phyloP scores from a whole-genome alignment of 805 yeast genomes.

The Metschnikowia drakensbergensis region DNA sequence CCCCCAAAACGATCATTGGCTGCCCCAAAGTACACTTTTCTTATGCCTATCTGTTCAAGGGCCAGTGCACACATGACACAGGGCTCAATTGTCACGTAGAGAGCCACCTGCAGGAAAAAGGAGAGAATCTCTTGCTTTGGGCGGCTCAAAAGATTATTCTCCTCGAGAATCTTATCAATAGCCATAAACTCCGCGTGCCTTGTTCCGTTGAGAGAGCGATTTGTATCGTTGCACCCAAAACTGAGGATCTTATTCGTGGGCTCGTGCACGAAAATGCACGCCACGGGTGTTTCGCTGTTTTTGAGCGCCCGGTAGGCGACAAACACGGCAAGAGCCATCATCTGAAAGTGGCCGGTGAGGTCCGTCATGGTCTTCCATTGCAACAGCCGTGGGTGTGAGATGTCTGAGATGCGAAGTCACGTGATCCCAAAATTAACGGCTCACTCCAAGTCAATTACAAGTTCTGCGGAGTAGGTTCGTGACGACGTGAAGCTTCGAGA shows the following conservation, averaged over 20 bases:
- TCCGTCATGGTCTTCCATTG: conserved; percentile 5
- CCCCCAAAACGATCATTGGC: conserved; percentile 97
- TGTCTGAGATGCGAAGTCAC: conserved; percentile 5
- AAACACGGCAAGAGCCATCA: conserved; percentile 50
- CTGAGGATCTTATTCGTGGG: conserved; percentile 51
- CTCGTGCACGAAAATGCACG: conserved; percentile 56
- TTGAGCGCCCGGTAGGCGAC: conserved; percentile 63
- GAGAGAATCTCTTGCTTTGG: conserved; percentile 18
- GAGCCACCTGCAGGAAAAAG: conserved; percentile 52
- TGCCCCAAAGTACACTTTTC: conserved; percentile 81
- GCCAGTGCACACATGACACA: conserved; percentile 98
- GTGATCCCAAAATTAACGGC: not conserved
- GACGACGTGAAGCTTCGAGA: not conserved
- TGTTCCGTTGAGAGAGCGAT: conserved; percentile 78
- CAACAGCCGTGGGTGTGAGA: not conserved
- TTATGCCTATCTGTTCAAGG: conserved; percentile 71
- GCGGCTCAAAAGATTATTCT: conserved; percentile 7
- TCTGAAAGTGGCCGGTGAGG: conserved; percentile 24
- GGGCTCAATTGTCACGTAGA: conserved; percentile 96
- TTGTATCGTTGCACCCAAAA: conserved; percentile 82
- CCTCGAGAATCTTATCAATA: conserved; percentile 40
- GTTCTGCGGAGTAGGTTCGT: not conserved
- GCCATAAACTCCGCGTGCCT: conserved; percentile 92
- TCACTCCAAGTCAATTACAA: no score
- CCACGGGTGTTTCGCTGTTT: conserved; percentile 78